Base-by-base conservation (phyloP, 1,284 basidiomycete species). In the Rhizopogon parksii region DNA sequence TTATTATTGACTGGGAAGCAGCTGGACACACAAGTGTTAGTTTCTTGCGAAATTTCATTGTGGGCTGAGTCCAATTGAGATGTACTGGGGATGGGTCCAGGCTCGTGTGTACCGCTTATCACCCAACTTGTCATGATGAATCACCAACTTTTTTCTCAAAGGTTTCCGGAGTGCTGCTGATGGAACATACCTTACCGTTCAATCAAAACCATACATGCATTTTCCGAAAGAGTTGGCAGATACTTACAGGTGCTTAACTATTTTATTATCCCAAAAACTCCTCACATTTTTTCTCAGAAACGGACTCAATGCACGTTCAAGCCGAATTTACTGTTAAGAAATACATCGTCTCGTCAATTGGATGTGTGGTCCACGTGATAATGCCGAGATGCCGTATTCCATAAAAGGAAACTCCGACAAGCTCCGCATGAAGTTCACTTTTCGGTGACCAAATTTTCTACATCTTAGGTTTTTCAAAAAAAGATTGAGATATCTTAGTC, bases 51-150 rank as follows among this genome's bases (percentile, higher is more conserved):
- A 57, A 36, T 60, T 60, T 37, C 59, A 61, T 45, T 59, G 57
- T 46, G 57, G 60, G 43, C 46, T 61, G 11, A 59, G 56, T 37
- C 53, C 51, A 4, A 62, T 60, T 17, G 62, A 66, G 49, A 59
- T 59, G 57, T 56, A 57, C 2, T 61, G 60, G 59, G 54, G 53
- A 4, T 46, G 35, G 46, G 35, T 47, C 27, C 9, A 45, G 8
- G n/a, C 19, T 11, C 59, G 11, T 30, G 52, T 43, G 30, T 61
- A 4, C 54, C 58, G 38, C 35, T 36, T 3, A 17, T 58, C 15
- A 46, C 53, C n/a, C n/a, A n/a, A n/a, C n/a, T n/a, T n/a, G n/a
- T n/a, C n/a, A n/a, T n/a, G n/a, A n/a, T n/a, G n/a, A n/a, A n/a
- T n/a, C n/a, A n/a, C n/a, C n/a, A n/a, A n/a, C n/a, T n/a, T n/a